A percentile compares a stretch with the other conserved stretches of the same genome.
Conservation (phyloP, 2,329 filamentous ascomycete genomes). For the Sclerotinia trifoliorum region DNA sequence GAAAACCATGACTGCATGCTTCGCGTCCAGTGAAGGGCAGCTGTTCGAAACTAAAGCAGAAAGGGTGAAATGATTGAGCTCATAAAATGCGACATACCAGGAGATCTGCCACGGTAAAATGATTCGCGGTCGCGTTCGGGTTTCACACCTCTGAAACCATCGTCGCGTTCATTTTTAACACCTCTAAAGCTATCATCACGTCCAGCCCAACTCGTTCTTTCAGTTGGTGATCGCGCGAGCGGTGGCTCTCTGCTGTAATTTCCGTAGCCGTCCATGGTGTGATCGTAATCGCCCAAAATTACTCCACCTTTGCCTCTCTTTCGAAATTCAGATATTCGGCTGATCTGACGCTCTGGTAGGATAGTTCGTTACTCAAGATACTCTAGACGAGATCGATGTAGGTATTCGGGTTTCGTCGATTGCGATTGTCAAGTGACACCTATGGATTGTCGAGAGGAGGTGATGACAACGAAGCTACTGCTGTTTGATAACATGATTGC, state of each 20-base stretch:
- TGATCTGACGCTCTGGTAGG: constrained; percentile 23
- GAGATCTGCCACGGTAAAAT: constrained; percentile 67
- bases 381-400: constrained; percentile 28
- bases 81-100: constrained; percentile 54
- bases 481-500: constrained; percentile 43
- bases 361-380: constrained; percentile 23
- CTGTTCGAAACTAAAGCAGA: neutral
- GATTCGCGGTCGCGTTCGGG: constrained; percentile 53
- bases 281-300: constrained; percentile 21
- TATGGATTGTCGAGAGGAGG: constrained; percentile 33
- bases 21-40: neutral
- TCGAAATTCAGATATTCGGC: constrained; percentile 15
- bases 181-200: constrained; percentile 31
- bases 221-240: constrained; percentile 38
- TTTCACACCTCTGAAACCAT: constrained; percentile 29
- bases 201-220: constrained; percentile 40
- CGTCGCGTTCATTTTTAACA: constrained; percentile 32
- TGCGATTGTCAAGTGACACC: constrained; percentile 39
- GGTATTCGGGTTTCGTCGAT: constrained; percentile 29
- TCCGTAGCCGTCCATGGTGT: constrained; percentile 36
- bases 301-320: constrained; percentile 12
- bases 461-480: constrained; percentile 35
- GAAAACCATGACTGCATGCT: neutral
- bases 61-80: neutral
- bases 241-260: constrained; percentile 37